Base-by-base conservation (phyloP, 106 monocot species). In the Dioscorea dumetorum region DNA sequence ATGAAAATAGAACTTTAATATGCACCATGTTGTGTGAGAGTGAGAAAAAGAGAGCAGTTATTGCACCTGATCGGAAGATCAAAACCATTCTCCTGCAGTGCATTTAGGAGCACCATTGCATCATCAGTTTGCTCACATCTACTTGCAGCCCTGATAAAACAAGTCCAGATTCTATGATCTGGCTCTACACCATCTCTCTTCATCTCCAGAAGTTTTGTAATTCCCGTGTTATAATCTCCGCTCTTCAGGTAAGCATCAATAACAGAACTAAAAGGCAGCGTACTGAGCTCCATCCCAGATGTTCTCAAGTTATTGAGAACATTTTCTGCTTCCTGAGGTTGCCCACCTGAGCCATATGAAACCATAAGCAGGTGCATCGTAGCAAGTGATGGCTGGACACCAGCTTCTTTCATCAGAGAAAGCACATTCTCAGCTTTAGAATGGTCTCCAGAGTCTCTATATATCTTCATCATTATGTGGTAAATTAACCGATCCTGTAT, bases 301-400 rank as follows among this genome's bases (percentile, higher is more conserved):
- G 28, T 53, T 82, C 78, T 92, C 63, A 99, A 72, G 79, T 77
- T 87, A 56, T 83, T 81, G 52, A 99, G 87, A 59, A 99, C 84
- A 57, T 80, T 81, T 23, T 93, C 97, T 34, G 87, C 97, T 67
- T 83, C 84, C 59, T 79, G 65, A 70, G 93, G 97, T 67, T 87
- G 72, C 50, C 91, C 81, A 76, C 80, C 82, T 72, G 79, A 72
- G 48, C 92, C 80, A 76, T 93, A 93, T 49, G 97, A 88, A 57
- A 81, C 81, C 97, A 99, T 87, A 73, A 99, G 82, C 80, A 99
- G 80, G 54, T 99, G 92, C 97, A 99, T 99, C 0, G 97, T 93
- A 11, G 93, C 87, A 72, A 99, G 70, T n/a, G 92, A 90, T 13
- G 97, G 97, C 71, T 90, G 70, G 53, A 99, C 53, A 51, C 92